phyloP scores from a whole-genome alignment of 2,329 filamentous ascomycete species.

The Rhexocercosporidium sp. region DNA sequence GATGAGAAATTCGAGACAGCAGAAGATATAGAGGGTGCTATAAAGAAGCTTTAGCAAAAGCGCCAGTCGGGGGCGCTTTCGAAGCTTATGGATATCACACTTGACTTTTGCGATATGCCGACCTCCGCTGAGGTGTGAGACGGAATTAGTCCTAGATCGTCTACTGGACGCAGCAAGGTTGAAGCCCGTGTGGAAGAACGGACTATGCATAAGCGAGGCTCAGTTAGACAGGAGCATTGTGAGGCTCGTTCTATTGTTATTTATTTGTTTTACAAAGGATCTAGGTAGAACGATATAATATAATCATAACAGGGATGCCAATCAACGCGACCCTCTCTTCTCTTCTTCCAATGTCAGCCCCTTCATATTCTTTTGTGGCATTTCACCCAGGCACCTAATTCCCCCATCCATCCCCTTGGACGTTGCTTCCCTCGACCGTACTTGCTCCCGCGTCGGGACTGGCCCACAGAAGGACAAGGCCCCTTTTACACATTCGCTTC shows the following conservation, averaged over 20 bases:
- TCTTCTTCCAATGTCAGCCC: neutral
- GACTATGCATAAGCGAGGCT: neutral
- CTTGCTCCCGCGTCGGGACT: neutral
- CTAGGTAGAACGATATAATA: neutral
- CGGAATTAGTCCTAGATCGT: neutral
- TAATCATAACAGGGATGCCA: neutral
- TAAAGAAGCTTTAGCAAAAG: conserved; percentile 16
- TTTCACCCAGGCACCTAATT: neutral
- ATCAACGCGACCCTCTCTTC: neutral
- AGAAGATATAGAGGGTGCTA: conserved; percentile 14
- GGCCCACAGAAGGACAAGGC: neutral
- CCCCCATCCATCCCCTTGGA: no score
- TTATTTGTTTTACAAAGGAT: neutral
- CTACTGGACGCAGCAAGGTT: neutral
- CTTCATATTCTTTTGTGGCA: neutral
- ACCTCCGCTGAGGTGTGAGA: neutral
- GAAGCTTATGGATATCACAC: neutral
- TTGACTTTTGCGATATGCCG: neutral
- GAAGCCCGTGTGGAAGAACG: neutral
- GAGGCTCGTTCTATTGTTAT: neutral
- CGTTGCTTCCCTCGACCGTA: neutral
- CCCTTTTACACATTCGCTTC: neutral
- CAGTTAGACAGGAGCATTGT: neutral
- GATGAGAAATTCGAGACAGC: conserved; percentile 17
- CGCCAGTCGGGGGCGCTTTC: neutral